Conservation (phyloP, 441 rosid genomes). For the Isatis lusitanica region DNA sequence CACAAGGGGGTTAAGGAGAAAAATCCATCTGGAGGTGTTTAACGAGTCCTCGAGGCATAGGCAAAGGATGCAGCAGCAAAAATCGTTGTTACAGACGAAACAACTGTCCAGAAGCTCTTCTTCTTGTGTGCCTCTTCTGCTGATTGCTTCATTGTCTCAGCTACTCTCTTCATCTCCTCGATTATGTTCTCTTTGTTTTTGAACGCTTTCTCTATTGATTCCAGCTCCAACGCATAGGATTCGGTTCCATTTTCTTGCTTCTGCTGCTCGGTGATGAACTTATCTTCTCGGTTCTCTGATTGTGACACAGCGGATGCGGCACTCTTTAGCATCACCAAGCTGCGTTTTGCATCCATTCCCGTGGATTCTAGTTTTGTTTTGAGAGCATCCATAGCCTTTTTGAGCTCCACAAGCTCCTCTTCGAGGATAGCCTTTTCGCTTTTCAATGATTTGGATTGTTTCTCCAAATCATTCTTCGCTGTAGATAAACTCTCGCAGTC, state of each 20-base stretch:
- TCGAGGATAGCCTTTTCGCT: slow-evolving; percentile 45
- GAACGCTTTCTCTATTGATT: slow-evolving; percentile 55
- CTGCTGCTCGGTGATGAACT: slow-evolving; percentile 5
- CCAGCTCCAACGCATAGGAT: slow-evolving; percentile 43
- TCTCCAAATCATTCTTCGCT: slow-evolving; percentile 39
- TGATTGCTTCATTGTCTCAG: slow-evolving; percentile 47
- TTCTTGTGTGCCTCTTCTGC: slow-evolving; percentile 51
- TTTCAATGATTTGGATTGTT: slow-evolving; percentile 30
- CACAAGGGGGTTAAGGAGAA: not conserved
- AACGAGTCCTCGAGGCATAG: slow-evolving; percentile 50
- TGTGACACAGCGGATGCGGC: slow-evolving; percentile 43
- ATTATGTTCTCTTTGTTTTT: slow-evolving; percentile 47
- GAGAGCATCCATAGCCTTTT: slow-evolving; percentile 35
- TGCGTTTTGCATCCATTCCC: slow-evolving; percentile 28
- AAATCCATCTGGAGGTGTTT: slow-evolving; percentile 21
- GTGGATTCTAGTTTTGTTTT: slow-evolving; percentile 42
- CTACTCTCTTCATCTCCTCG: slow-evolving; percentile 58
- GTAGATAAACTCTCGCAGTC: slow-evolving; percentile 36
- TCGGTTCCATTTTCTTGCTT: slow-evolving; percentile 36
- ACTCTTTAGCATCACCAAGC: slow-evolving; percentile 49
- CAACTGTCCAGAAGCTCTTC: slow-evolving; percentile 56
- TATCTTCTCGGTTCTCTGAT: slow-evolving; percentile 37
- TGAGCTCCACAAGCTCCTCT: slow-evolving; percentile 43
- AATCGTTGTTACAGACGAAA: slow-evolving; percentile 64
- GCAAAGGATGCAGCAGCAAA: slow-evolving; percentile 67